Evolutionary conservation across 2,329 filamentous ascomycete genomes (phyloP).

Genomic region (Rhynchosporium graminicola): DNA sequence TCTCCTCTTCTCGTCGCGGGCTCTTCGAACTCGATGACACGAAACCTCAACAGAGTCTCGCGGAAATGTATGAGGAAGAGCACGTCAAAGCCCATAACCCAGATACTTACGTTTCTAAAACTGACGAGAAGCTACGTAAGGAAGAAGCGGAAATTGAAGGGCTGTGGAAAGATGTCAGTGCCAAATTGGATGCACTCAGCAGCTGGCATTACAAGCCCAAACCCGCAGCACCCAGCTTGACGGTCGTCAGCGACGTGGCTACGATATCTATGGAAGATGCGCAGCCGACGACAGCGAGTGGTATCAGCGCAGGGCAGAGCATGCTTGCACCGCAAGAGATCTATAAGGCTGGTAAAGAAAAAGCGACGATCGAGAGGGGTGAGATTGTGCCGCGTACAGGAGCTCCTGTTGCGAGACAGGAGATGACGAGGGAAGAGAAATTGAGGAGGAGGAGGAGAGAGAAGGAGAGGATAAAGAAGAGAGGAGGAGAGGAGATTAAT

Average conservation of each 20-base stretch:
- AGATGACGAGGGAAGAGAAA: conserved; percentile 89
- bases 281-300: conserved; percentile 78
- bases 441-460: conserved; percentile 71
- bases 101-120: conserved; percentile 74
- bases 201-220: conserved; percentile 97
- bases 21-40: conserved; percentile 75
- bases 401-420: conserved; percentile 74
- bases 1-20: conserved; percentile 64
- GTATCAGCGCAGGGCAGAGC: conserved; percentile 66
- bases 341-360: conserved; percentile 76
- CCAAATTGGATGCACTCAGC: conserved; percentile 82
- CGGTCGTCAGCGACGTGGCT: conserved; percentile 87
- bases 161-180: conserved; percentile 79
- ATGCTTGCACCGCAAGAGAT: conserved; percentile 93
- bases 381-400: conserved; percentile 80
- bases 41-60: conserved; percentile 84
- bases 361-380: conserved; percentile 54
- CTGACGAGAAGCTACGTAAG: conserved; percentile 77
- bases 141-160: conserved; percentile 81
- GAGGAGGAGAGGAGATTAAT: conserved; percentile 51
- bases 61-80: conserved; percentile 92
- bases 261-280: conserved; percentile 94
- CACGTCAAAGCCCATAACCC: conserved; percentile 78
- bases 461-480: conserved; percentile 82
- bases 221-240: conserved; percentile 76